Base-by-base conservation (phyloP, 2,329 filamentous ascomycete genomes). In the Neurospora sp. region DNA sequence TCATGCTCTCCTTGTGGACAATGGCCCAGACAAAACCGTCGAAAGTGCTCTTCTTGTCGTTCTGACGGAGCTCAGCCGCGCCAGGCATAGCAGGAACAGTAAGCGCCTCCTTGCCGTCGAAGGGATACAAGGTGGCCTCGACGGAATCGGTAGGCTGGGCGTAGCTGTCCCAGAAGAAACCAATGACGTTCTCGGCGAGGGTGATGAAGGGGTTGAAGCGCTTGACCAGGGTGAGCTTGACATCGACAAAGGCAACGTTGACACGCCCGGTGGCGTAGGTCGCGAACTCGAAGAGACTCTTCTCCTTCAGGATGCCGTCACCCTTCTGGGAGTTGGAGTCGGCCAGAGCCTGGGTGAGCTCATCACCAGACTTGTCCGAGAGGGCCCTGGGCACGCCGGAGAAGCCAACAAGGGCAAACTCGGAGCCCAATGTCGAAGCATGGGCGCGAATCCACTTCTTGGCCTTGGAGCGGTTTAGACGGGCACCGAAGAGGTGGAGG, bases 1-100 rank as follows among this genome's bases (percentile, higher is more conserved):
- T 92, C 95, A 99, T 98, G 79, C 87, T 83, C 76, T 93, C 90
- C 88, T 99, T 99, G 86, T 98, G 93, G 72, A 98, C 94, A 74
- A 99, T 81, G 67, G 93, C 95, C 87, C 92, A 98, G 73, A 99
- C 95, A 77, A 98, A 99, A 65, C 90, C 90, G 79, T 98, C 96
- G 77, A 91, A 98, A 70, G 82, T 81, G 83, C 89, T 89, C 86
- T 88, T 90, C 81, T 82, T 76, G 77, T 87, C 82, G 84, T 86
- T 81, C 77, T 82, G 81, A 73, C 82, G 82, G 68, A 86, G 80
- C 74, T 89, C 87, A 66, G 83, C 83, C 57, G 87, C 84, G 52
- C 87, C 88, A 6, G 88, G 88, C 3, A 86, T 75, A 19, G 85
- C 82, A 8, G 91, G 92, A 0, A 96, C 89, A 37, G 93, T 88